A percentile compares a stretch with the other conserved stretches of the same genome.
phyloP scores from a whole-genome alignment of 805 yeast species.

The Saturnispora ahearnii region DNA sequence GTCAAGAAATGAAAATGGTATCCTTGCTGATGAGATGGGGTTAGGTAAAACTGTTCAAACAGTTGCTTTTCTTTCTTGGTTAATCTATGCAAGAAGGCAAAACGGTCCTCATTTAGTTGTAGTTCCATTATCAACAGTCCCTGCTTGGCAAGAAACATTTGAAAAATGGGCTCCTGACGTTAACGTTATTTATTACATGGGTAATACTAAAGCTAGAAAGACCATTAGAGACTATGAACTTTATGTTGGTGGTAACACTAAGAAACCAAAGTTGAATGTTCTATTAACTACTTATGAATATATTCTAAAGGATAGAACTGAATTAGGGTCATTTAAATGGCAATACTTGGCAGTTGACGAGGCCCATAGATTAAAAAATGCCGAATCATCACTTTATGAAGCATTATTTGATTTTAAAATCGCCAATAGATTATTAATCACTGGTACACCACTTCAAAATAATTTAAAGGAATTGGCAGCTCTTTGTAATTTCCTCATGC shows the following conservation, averaged over 20 bases:
- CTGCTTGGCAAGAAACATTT: constrained; percentile 99
- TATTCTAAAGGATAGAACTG: constrained; percentile 77
- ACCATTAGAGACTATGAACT: constrained; percentile 81
- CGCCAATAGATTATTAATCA: constrained; percentile 76
- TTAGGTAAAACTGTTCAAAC: constrained; percentile 97
- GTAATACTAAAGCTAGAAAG: constrained; percentile 79
- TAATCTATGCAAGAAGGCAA: constrained; percentile 89
- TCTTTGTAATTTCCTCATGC: constrained; percentile 89
- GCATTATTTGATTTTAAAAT: constrained; percentile 75
- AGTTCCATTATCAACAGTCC: constrained; percentile 91
- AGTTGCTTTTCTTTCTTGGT: constrained; percentile 89
- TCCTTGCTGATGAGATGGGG: constrained; percentile 98
- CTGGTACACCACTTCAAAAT: constrained; percentile 97
- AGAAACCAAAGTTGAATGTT: constrained; percentile 83
- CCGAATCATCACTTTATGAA: constrained; percentile 89
- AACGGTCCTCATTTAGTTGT: constrained; percentile 96
- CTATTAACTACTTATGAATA: constrained; percentile 93
- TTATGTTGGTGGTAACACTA: constrained; percentile 46
- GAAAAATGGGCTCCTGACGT: constrained; percentile 97
- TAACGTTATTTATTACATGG: constrained; percentile 86
- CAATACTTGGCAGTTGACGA: constrained; percentile 97
- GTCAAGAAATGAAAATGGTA: constrained; percentile 97
- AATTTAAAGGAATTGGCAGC: constrained; percentile 95
- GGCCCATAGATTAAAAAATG: constrained; percentile 92
- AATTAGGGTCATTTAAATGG: constrained; percentile 82